Base-by-base conservation (phyloP, 2,329 filamentous ascomycete genomes). In the Paraphaeosphaeria minitans region DNA sequence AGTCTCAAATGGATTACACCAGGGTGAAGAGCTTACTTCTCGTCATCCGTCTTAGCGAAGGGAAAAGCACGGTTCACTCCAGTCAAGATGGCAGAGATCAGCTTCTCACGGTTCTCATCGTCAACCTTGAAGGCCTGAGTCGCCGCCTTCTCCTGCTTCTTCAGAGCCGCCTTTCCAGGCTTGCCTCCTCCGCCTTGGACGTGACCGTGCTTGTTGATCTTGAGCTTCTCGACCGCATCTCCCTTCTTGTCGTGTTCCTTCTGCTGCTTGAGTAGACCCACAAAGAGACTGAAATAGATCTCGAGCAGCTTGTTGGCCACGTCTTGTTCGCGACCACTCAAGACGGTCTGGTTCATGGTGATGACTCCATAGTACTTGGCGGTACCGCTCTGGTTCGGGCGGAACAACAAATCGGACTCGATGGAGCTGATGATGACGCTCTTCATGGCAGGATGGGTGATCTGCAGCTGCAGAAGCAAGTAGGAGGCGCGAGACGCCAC, bases 331-430 rank as follows among this genome's bases (percentile, higher is more conserved):
- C 90, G 95, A 55, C 80, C 85, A 75, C 91, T 96, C 51, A 99
- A 79, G 51, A 98, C 93, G 0, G 94, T 98, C 79, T 99, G 96
- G 75, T 99, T 99, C 51, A 99, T 83, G 0, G 95, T 98, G 75
- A 97, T 97, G 75, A 97, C 89, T 35, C 92, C 93, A 77, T 97
- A 97, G 79, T 99, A 99, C 74, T 92, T 96, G 42, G 94, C 92
- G 67, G 96, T 91, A 37, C 89, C 83, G 70, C 87, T 94, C 77
- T 98, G 95, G 12, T 92, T 91, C 0, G 93, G 91, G 53, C 92
- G 87, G 73, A 97, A 90, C 22, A 99, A 81, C 48, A 96, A 85
- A 67, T 98, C 94, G 55, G 90, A 88, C 76, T 99, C 94, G 45
- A 99, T 88, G 10, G 88, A 87, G 61, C 87, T 88, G 65, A 97